Conservation (phyloP, 176 grass and related monocot species). For the Elymus sibiricus region DNA sequence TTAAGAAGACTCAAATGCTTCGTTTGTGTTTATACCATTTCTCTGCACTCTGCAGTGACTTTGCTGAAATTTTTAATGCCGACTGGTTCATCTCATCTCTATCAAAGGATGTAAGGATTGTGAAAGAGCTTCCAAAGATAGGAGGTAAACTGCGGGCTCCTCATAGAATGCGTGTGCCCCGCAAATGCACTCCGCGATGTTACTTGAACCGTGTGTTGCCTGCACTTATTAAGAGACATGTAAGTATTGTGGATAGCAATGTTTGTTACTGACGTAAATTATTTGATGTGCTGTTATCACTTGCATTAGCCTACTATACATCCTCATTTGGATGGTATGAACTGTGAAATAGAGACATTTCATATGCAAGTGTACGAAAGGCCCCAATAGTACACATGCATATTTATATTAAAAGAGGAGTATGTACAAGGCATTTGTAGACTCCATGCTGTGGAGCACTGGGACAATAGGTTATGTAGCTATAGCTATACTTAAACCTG, state of each 20-base stretch:
- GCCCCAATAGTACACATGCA: background rate
- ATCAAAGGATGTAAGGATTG: slow-evolving; percentile 82
- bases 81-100: slow-evolving; percentile 82
- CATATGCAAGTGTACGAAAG: background rate
- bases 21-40: slow-evolving; percentile 42
- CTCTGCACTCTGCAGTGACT: slow-evolving; percentile 80
- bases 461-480: background rate
- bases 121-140: slow-evolving; percentile 76
- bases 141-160: slow-evolving; percentile 53
- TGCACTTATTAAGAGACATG: slow-evolving; percentile 87
- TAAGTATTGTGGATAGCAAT: slow-evolving; percentile 44
- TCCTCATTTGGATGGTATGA: background rate
- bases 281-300: slow-evolving; percentile 6
- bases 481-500: background rate
- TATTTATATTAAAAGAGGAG: background rate
- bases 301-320: background rate
- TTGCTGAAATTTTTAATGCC: slow-evolving; percentile 76
- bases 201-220: slow-evolving; percentile 92
- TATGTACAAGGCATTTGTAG: background rate
- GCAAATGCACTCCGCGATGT: slow-evolving; percentile 83
- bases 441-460: background rate
- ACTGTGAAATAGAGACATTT: background rate
- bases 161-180: slow-evolving; percentile 87
- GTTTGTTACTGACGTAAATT: slow-evolving; percentile 23
- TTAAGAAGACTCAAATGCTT: background rate